These are phyloP conservation scores for Apiospora saccharicola DNA, from an alignment of 2,329 filamentous ascomycete species.

Conservation along the genomic window DNA sequence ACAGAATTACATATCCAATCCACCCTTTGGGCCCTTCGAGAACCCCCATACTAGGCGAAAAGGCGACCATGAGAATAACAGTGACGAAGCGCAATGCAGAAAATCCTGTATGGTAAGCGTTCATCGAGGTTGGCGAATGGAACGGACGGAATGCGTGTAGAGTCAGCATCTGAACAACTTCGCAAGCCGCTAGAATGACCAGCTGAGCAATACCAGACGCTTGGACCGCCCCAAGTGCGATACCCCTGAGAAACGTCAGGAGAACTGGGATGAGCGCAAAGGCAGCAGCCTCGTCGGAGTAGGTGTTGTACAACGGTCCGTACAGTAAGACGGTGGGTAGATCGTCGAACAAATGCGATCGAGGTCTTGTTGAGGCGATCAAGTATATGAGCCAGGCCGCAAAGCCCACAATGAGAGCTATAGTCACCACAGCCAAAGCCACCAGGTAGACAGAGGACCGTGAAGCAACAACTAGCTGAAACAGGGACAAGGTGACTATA, in stretches of 20 bases:
- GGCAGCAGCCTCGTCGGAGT: conserved; percentile 88
- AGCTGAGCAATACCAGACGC: conserved; percentile 93
- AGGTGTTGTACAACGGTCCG: conserved; percentile 96
- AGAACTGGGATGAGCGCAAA: conserved; percentile 89
- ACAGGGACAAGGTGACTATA: conserved; percentile 85
- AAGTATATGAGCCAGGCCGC: conserved; percentile 81
- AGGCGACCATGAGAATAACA: conserved; percentile 79
- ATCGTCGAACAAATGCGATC: conserved; percentile 91
- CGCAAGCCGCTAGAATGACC: conserved; percentile 90
- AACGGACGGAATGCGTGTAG: conserved; percentile 91
- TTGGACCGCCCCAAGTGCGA: conserved; percentile 92
- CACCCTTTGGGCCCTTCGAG: conserved; percentile 84
- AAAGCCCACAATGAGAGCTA: conserved; percentile 76
- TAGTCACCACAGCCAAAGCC: conserved; percentile 75
- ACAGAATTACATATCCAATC: conserved; percentile 91
- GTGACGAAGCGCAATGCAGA: conserved; percentile 78
- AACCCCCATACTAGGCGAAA: conserved; percentile 83
- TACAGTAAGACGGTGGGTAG: conserved; percentile 88
- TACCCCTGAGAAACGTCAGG: conserved; percentile 83
- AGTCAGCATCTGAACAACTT: conserved; percentile 88
- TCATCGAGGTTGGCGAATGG: conserved; percentile 93
- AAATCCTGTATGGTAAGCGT: conserved; percentile 90
- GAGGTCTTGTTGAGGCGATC: conserved; percentile 81
- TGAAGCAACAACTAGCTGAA: conserved; percentile 82
- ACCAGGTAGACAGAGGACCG: conserved; percentile 75